These are phyloP conservation scores for Closterium sp. DNA, from an alignment of 139 green algal genomes.

Conservation along the genomic window DNA sequence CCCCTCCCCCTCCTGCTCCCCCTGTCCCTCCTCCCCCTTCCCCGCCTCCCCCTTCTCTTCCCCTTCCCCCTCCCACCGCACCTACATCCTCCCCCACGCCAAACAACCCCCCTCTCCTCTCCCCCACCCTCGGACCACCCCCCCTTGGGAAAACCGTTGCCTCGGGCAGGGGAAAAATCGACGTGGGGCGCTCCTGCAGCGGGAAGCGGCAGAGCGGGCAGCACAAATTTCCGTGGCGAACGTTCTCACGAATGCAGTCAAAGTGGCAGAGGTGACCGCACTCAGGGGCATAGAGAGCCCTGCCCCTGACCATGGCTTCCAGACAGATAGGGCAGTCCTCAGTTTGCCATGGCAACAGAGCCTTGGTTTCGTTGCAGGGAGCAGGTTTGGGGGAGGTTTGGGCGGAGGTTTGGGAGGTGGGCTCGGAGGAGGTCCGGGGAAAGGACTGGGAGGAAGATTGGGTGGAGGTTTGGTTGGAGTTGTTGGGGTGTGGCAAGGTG, in stretches of 20 bases:
- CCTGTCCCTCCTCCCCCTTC: background rate
- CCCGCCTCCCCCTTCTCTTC: background rate
- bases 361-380: background rate
- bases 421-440: background rate
- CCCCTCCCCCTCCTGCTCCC: background rate
- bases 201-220: background rate
- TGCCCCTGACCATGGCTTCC: background rate
- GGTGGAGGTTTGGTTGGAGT: background rate
- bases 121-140: background rate
- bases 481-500: too few species aligned
- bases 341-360: background rate
- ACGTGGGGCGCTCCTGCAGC: background rate
- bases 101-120: background rate
- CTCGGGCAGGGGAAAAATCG: background rate
- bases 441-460: background rate
- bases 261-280: background rate
- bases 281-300: background rate
- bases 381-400: background rate
- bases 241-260: background rate
- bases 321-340: background rate
- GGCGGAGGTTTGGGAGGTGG: background rate
- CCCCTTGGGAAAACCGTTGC: background rate
- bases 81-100: background rate
- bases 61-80: background rate
- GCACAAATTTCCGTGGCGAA: background rate